Evolutionary conservation across 345 rosid genomes (phyloP).

Genomic region (Pseudoturritis turrita): DNA sequence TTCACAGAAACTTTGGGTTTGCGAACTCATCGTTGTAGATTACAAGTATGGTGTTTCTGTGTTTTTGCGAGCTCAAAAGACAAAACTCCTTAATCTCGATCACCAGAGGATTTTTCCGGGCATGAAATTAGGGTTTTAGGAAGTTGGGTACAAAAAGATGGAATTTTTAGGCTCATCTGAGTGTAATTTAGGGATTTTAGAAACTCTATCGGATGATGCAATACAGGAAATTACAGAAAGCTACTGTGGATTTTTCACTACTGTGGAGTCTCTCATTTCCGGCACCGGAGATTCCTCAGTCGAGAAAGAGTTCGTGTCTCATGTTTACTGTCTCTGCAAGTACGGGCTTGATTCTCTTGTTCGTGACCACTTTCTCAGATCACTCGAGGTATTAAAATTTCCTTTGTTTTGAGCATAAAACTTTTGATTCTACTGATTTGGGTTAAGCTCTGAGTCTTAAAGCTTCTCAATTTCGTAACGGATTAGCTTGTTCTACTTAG

Average conservation of each 20-base stretch:
- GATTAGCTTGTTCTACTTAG: not conserved
- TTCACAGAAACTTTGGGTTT: no score
- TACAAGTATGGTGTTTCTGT: no score
- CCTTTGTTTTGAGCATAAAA: not conserved
- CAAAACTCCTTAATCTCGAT: no score
- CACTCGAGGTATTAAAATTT: constrained; percentile 48
- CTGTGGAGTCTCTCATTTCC: constrained; percentile 49
- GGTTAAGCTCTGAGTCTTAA: not conserved
- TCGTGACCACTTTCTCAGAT: constrained; percentile 61
- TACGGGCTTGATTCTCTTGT: constrained; percentile 70
- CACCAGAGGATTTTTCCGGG: not conserved
- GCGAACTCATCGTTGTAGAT: no score
- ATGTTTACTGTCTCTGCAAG: constrained; percentile 59
- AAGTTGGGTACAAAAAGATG: constrained; percentile 28
- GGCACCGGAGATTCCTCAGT: constrained; percentile 40
- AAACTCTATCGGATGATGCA: constrained; percentile 43
- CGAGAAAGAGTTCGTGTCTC: constrained; percentile 43
- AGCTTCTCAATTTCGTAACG: not conserved
- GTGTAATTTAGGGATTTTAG: constrained; percentile 48
- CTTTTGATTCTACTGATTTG: not conserved
- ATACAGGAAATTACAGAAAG: constrained; percentile 51
- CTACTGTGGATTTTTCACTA: constrained; percentile 56
- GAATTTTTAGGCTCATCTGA: constrained; percentile 38
- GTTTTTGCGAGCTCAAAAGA: no score
- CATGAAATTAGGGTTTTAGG: not conserved